Evolutionary conservation across 1,284 basidiomycete genomes (phyloP).

Genomic region (Malassezia sympodialis): DNA sequence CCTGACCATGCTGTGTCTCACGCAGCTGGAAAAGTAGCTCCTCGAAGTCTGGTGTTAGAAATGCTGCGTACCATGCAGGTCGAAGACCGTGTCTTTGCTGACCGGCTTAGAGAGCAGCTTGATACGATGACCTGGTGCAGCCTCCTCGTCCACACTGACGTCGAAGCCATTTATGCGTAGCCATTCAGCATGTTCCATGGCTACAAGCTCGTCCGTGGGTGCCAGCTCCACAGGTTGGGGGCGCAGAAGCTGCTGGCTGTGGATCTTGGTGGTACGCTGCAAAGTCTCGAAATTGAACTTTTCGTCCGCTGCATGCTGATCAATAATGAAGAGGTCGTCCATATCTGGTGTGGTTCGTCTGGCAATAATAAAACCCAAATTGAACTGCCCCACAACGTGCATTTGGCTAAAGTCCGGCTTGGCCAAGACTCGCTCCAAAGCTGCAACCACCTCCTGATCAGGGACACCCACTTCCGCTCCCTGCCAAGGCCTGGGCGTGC

Average conservation of each 20-base stretch:
- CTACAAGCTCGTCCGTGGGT: slow-evolving; percentile 78
- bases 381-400: slow-evolving; percentile 87
- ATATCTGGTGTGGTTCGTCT: slow-evolving; percentile 51
- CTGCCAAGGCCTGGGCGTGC: neutral
- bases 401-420: slow-evolving; percentile 78
- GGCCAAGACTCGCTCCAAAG: slow-evolving; percentile 72
- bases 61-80: slow-evolving; percentile 55
- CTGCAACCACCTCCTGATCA: slow-evolving; percentile 54
- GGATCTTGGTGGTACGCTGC: slow-evolving; percentile 74
- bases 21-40: slow-evolving; percentile 77
- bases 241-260: slow-evolving; percentile 73
- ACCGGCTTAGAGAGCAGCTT: slow-evolving; percentile 73
- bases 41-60: slow-evolving; percentile 66
- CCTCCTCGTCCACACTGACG: slow-evolving; percentile 53
- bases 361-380: slow-evolving; percentile 85
- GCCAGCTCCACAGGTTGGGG: slow-evolving; percentile 71
- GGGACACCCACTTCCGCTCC: slow-evolving; percentile 1
- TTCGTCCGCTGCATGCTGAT: slow-evolving; percentile 68
- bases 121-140: slow-evolving; percentile 55
- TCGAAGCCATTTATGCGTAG: slow-evolving; percentile 83
- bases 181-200: slow-evolving; percentile 71
- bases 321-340: slow-evolving; percentile 70
- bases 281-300: slow-evolving; percentile 96
- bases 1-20: slow-evolving; percentile 57
- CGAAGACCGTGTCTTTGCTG: slow-evolving; percentile 78